phyloP scores from a whole-genome alignment of 495 filamentous ascomycete genomes.

The Tuber brumale region DNA sequence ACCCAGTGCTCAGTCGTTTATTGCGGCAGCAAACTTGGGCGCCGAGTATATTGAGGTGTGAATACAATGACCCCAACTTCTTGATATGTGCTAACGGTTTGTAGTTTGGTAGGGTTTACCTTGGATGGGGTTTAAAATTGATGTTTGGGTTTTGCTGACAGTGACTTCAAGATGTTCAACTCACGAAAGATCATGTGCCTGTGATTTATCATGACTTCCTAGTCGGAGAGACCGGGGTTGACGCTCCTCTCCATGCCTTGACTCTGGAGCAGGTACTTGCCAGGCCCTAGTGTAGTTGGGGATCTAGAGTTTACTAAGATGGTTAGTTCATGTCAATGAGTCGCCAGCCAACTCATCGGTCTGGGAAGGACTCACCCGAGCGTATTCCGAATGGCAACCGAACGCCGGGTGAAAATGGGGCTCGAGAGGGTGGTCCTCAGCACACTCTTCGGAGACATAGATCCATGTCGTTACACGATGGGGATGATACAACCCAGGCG shows the following conservation, averaged over 20 bases:
- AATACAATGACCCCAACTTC: background rate
- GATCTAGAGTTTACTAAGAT: constrained; percentile 14
- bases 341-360: constrained; percentile 47
- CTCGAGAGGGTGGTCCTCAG: constrained; percentile 9
- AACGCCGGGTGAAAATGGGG: constrained; percentile 6
- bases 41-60: constrained; percentile 40
- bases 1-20: constrained; percentile 61
- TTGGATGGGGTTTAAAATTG: background rate
- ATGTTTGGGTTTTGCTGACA: constrained; percentile 8
- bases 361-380: constrained; percentile 50
- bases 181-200: constrained; percentile 97
- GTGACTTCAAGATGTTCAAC: constrained; percentile 66
- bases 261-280: constrained; percentile 67
- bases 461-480: constrained; percentile 53
- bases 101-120: constrained; percentile 41
- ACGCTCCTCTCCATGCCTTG: constrained; percentile 91
- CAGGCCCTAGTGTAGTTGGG: background rate
- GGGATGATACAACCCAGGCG: constrained; percentile 44
- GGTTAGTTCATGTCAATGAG: constrained; percentile 43
- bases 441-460: constrained; percentile 42
- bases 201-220: constrained; percentile 99
- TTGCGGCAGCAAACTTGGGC: constrained; percentile 89
- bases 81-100: constrained; percentile 13
- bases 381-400: constrained; percentile 24
- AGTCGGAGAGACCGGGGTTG: constrained; percentile 95